A percentile compares a stretch with the other conserved stretches of the same genome.
These are phyloP conservation scores for Avena sativa DNA, from an alignment of 176 grass and related monocot species.

Conservation along the genomic window DNA sequence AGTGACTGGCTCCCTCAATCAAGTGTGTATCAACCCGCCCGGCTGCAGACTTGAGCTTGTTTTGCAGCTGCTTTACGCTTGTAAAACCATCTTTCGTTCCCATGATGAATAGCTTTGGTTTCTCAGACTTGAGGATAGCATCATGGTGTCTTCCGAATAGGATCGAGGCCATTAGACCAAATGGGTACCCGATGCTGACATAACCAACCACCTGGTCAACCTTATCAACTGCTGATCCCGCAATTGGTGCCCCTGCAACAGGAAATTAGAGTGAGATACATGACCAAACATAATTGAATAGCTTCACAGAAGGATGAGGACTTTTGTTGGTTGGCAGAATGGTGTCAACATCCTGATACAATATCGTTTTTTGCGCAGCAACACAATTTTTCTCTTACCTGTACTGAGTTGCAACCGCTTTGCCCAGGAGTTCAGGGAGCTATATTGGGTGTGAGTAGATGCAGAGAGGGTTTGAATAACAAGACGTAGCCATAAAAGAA, in stretches of 20 bases:
- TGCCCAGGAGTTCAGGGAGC: neutral
- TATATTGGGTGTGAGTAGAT: neutral
- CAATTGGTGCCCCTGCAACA: constrained; percentile 75
- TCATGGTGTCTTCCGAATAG: constrained; percentile 92
- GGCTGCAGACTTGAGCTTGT: constrained; percentile 74
- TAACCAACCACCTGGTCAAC: constrained; percentile 84
- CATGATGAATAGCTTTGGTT: constrained; percentile 90
- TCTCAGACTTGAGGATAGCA: constrained; percentile 75
- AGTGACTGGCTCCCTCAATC: constrained; percentile 86
- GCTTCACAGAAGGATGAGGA: neutral
- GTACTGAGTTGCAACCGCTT: neutral
- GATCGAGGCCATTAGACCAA: constrained; percentile 82
- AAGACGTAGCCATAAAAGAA: neutral
- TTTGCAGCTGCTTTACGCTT: constrained; percentile 89
- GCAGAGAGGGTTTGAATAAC: neutral
- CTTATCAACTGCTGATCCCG: constrained; percentile 88
- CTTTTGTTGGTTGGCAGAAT: constrained; percentile 16
- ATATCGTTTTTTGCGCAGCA: constrained; percentile 5
- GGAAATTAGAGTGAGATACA: constrained; percentile 44
- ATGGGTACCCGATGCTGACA: constrained; percentile 87
- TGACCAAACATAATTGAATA: constrained; percentile 22
- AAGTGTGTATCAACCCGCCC: constrained; percentile 80
- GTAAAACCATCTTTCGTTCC: constrained; percentile 95
- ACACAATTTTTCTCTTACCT: neutral
- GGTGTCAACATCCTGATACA: neutral